phyloP scores from a whole-genome alignment of 768 basidiomycete genomes.

The Scleroderma bovista region DNA sequence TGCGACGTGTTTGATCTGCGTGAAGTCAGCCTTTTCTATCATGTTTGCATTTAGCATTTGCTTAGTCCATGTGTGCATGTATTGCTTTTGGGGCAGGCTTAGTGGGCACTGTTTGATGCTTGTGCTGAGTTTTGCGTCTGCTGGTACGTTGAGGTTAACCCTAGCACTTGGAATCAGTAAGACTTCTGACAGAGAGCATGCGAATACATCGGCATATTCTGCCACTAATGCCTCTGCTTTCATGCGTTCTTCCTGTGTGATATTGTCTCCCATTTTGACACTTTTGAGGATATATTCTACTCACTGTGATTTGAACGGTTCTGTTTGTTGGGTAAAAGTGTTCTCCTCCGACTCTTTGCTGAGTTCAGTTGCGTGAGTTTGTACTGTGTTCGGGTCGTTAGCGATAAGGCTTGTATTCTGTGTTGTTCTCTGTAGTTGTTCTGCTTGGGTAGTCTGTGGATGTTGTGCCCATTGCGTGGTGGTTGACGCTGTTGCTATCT shows the following conservation, averaged over 20 bases:
- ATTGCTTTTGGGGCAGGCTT: not conserved
- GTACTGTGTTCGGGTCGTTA: too few relatives aligned
- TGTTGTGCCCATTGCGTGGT: too few relatives aligned
- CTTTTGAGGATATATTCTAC: slow-evolving; percentile 12
- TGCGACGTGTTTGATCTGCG: not conserved
- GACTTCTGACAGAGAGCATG: not conserved
- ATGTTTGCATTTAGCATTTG: not conserved
- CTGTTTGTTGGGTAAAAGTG: not conserved
- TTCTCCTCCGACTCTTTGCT: not conserved
- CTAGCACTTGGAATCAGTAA: not conserved
- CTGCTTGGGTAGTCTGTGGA: too few relatives aligned
- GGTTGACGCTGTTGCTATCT: not conserved
- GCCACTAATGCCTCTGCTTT: not conserved
- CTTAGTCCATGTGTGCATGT: not conserved
- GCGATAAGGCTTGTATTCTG: too few relatives aligned
- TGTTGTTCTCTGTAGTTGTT: too few relatives aligned
- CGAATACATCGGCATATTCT: not conserved
- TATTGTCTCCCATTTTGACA: slow-evolving; percentile 20
- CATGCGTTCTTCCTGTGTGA: not conserved
- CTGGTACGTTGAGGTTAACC: not conserved
- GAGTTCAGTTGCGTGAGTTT: too few relatives aligned
- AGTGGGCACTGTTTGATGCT: not conserved
- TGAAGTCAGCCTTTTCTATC: not conserved
- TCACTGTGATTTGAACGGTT: slow-evolving; percentile 4
- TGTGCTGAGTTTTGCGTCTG: not conserved